Evolutionary conservation across 2,329 filamentous ascomycete species (phyloP).

Genomic region (Xylariaceae sp.): DNA sequence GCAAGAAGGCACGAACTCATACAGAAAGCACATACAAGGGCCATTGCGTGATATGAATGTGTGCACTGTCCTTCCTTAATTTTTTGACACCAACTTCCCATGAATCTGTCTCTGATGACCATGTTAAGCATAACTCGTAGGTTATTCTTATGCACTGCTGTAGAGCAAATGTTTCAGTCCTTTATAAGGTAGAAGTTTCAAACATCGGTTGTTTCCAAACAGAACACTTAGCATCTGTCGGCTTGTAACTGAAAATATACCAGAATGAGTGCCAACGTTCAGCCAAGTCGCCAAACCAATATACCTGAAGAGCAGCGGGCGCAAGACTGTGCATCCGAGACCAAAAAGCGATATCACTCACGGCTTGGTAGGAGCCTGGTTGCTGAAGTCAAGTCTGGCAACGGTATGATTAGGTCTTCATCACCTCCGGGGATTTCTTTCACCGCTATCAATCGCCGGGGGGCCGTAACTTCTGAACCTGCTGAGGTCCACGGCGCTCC

Average conservation of each 20-base stretch:
- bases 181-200: too few species aligned
- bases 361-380: neutral
- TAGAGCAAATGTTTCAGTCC: too few species aligned
- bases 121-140: too few species aligned
- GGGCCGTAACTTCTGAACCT: neutral
- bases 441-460: slow-evolving; percentile 10
- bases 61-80: too few species aligned
- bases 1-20: too few species aligned
- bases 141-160: too few species aligned
- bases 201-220: too few species aligned
- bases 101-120: too few species aligned
- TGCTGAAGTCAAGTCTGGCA: neutral
- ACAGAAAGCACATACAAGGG: too few species aligned
- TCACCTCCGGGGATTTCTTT: slow-evolving; percentile 1
- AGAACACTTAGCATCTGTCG: neutral
- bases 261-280: neutral
- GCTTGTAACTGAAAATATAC: neutral
- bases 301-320: neutral
- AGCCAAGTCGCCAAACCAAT: neutral
- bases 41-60: too few species aligned
- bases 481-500: neutral
- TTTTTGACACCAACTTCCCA: too few species aligned
- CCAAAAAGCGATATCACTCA: slow-evolving; percentile 3
- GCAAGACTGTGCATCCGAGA: neutral
- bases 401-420: neutral